Percentiles rank a stretch among this genome's conserved stretches.
phyloP scores from a whole-genome alignment of 75 land plant genomes.

The Selaginella tamariscina region DNA sequence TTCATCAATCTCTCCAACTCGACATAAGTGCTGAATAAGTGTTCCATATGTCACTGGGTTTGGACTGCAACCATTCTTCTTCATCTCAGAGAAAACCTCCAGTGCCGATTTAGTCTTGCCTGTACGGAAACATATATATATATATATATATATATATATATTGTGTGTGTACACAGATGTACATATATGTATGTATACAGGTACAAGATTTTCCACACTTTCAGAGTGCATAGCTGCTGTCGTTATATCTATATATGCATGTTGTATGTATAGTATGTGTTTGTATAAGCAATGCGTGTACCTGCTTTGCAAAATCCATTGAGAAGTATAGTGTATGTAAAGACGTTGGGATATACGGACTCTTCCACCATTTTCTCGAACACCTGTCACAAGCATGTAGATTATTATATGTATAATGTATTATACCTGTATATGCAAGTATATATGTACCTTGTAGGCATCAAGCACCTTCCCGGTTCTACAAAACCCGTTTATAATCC shows the following conservation, averaged over 20 bases:
- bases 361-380: not conserved
- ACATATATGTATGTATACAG: no score
- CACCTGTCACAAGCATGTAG: no score
- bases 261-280: no score
- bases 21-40: not conserved
- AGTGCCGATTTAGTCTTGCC: not conserved
- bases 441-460: not conserved
- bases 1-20: not conserved
- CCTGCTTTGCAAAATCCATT: not conserved
- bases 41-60: not conserved
- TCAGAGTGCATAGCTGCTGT: no score
- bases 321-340: not conserved
- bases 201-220: no score
- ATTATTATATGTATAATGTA: no score
- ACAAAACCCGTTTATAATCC: not conserved
- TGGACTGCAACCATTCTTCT: constrained; percentile 14
- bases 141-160: no score
- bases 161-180: no score
- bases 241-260: no score
- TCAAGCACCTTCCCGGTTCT: not conserved
- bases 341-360: not conserved
- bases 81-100: constrained; percentile 1
- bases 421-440: no score
- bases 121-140: no score
- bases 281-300: no score